Evolutionary conservation across 78 protist species (phyloP).

Genomic region (Dictyostelium capitatum): DNA sequence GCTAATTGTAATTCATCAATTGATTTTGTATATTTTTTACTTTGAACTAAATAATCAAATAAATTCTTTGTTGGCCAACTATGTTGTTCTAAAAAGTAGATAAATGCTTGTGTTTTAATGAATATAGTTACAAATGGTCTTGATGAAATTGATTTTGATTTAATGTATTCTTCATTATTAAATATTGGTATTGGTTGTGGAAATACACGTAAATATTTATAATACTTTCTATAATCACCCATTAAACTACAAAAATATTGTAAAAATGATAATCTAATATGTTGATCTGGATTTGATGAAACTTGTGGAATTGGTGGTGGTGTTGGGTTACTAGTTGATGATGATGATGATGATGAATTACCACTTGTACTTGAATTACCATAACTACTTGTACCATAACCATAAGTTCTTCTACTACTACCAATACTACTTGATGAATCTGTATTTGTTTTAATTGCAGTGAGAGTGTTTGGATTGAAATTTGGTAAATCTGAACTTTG

Average conservation of each 20-base stretch:
- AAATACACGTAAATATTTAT: conserved; percentile 77
- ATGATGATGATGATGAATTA: not conserved
- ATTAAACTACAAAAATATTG: conserved; percentile 78
- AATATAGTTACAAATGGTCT: conserved; percentile 32
- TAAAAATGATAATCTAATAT: conserved; percentile 53
- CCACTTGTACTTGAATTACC: not conserved
- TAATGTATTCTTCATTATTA: conserved; percentile 53
- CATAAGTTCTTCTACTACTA: not conserved
- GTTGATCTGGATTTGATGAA: conserved; percentile 11
- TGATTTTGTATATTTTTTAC: conserved; percentile 27
- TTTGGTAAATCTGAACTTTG: conserved; percentile 58
- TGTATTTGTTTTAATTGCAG: conserved; percentile 5
- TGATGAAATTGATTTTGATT: not conserved
- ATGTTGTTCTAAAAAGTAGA: conserved; percentile 69
- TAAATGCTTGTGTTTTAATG: conserved; percentile 75
- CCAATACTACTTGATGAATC: not conserved
- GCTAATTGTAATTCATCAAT: conserved; percentile 41
- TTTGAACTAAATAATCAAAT: conserved; percentile 53
- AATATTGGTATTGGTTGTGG: conserved; percentile 80
- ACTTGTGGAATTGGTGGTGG: conserved; percentile 14
- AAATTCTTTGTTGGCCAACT: conserved; percentile 62
- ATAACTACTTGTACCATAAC: not conserved
- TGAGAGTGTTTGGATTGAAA: conserved; percentile 35
- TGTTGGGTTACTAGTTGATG: not conserved
- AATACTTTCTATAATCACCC: conserved; percentile 52